These are phyloP conservation scores for Cercospora sp. DNA, from an alignment of 2,329 filamentous ascomycete genomes.

Conservation along the genomic window DNA sequence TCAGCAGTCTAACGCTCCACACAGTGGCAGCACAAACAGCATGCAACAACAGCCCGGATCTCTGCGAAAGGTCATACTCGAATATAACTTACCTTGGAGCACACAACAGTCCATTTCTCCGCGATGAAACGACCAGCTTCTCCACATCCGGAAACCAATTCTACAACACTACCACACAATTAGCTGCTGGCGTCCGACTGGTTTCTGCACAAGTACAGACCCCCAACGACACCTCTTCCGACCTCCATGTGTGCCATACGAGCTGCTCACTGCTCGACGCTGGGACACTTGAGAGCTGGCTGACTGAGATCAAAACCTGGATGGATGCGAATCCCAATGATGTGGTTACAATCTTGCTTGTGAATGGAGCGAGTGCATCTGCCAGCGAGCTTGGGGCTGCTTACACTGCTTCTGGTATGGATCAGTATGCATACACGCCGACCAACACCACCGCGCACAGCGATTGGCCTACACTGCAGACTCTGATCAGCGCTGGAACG, in stretches of 20 bases:
- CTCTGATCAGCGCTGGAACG: conserved; percentile 67
- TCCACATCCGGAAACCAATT: conserved; percentile 58
- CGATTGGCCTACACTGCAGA: conserved; percentile 82
- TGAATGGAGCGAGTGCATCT: conserved; percentile 64
- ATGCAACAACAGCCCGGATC: conserved; percentile 61
- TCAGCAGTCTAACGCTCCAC: conserved; percentile 14
- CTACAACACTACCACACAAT: conserved; percentile 58
- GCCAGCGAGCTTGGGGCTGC: conserved; percentile 45
- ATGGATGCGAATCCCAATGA: conserved; percentile 72
- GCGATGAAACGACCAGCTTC: conserved; percentile 24
- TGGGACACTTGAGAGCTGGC: conserved; percentile 57
- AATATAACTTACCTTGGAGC: conserved; percentile 63
- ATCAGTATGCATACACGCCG: conserved; percentile 47
- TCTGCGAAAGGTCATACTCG: conserved; percentile 60
- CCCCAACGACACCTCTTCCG: conserved; percentile 40
- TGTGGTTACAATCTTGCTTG: conserved; percentile 81
- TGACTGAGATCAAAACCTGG: conserved; percentile 62
- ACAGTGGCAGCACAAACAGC: conserved; percentile 23
- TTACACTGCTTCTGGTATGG: conserved; percentile 56
- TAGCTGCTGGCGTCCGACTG: conserved; percentile 64
- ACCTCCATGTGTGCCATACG: conserved; percentile 65
- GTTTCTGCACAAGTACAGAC: conserved; percentile 65
- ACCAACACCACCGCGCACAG: conserved; percentile 41
- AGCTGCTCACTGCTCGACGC: conserved; percentile 56
- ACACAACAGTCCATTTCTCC: conserved; percentile 63